Percentiles rank a stretch among this genome's conserved stretches.
Evolutionary conservation across 495 filamentous ascomycete species (phyloP).

Genomic region (Neurospora sp.): DNA sequence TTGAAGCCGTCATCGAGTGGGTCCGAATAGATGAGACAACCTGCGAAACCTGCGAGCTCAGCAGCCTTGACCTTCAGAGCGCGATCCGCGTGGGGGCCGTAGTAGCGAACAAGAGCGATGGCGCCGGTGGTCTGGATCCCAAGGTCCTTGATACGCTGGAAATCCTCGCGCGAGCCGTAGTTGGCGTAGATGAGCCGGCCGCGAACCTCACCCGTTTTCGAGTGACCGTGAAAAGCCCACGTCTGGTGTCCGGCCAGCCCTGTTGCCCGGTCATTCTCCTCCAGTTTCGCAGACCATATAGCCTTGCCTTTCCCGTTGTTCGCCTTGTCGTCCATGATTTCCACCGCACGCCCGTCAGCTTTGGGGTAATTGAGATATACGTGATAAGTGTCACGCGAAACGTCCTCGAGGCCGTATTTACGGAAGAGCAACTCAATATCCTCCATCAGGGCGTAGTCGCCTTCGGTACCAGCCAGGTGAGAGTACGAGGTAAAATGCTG

Average conservation of each 20-base stretch:
- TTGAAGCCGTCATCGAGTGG: slow-evolving; percentile 70
- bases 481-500: slow-evolving; percentile 65
- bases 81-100: slow-evolving; percentile 59
- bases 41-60: slow-evolving; percentile 70
- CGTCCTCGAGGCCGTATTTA: slow-evolving; percentile 58
- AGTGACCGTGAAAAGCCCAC: slow-evolving; percentile 77
- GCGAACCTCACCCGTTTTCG: slow-evolving; percentile 76
- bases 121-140: slow-evolving; percentile 68
- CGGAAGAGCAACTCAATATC: slow-evolving; percentile 69
- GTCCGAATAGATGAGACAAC: slow-evolving; percentile 88
- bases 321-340: slow-evolving; percentile 52
- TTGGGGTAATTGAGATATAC: slow-evolving; percentile 92
- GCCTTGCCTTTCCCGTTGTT: slow-evolving; percentile 36
- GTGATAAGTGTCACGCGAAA: slow-evolving; percentile 63
- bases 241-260: slow-evolving; percentile 50
- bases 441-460: slow-evolving; percentile 70
- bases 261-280: slow-evolving; percentile 55
- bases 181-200: slow-evolving; percentile 93
- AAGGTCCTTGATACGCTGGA: slow-evolving; percentile 54
- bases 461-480: slow-evolving; percentile 85
- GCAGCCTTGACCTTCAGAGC: slow-evolving; percentile 84
- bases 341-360: slow-evolving; percentile 62
- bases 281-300: slow-evolving; percentile 73
- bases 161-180: slow-evolving; percentile 79
- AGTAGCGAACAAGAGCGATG: slow-evolving; percentile 74